Evolutionary conservation across 2,329 filamentous ascomycete genomes (phyloP), one percentile per base, ranked within the genome.

Genomic region (Hypocrella siamensis): DNA sequence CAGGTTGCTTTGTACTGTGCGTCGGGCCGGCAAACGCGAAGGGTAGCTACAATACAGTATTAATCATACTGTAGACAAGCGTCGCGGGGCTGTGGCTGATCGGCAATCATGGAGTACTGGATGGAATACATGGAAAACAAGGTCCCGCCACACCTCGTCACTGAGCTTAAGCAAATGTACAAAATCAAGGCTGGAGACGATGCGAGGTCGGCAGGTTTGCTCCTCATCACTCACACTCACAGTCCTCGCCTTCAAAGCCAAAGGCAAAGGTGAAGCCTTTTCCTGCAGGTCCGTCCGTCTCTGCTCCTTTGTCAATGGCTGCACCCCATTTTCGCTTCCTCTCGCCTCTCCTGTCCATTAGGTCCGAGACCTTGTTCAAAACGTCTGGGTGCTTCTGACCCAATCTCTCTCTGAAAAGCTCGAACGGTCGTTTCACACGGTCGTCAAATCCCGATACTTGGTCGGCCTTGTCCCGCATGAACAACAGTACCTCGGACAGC

Each of bases 301-400:
- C 47, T 35, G 54, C 52, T 32, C 58, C 43, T 12, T 40, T 42
- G 17, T 52, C 49, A 9, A 84, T 77, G 18, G 84, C 68, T 35
- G 77, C 68, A 48, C 92, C 82, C 88, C 88, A 96, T 45, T 79
- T 92, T 31, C 84, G 70, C 58, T 86, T 90, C 51, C 69, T 83
- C 4, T 66, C 67, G 15, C 55, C 61, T 47, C 66, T 76, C 42
- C 62, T 72, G 36, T 79, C 74, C 33, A 85, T 47, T 44, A 80
- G 68, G 14, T 62, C 58, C 29, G 85, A 48, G 1, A 75, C 79
- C 38, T 71, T 64, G 27, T 74, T 63, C 17, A 88, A 55, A n/a
- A 85, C 48, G 0, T 75, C 69, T 0, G 84, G 78, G 42, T 82
- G 64, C 17, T 61, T 52, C 32, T 67, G 61, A 32, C 56, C 53